These are phyloP conservation scores for Fusarium globosum DNA, from an alignment of 2,329 filamentous ascomycete species.

Conservation along the genomic window DNA sequence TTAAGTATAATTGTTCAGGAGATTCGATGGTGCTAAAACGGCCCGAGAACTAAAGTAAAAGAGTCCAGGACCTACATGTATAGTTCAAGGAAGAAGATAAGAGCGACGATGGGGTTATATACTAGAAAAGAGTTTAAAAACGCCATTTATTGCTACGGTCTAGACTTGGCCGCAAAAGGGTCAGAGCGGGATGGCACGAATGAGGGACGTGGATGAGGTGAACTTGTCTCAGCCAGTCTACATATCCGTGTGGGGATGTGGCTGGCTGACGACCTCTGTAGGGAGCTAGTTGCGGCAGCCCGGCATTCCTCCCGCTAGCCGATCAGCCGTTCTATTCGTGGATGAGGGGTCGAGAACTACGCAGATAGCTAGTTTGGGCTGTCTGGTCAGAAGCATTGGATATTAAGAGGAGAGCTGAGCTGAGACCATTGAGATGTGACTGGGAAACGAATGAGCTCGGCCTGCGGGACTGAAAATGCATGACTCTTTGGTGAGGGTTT, in stretches of 20 bases:
- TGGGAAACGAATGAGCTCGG: accelerated
- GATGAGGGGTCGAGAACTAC: not conserved
- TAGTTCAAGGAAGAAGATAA: not conserved
- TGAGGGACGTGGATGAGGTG: not conserved
- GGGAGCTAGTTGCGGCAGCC: not conserved
- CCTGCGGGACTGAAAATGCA: no score
- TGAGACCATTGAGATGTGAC: accelerated
- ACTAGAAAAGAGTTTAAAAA: accelerated
- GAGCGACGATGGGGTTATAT: not conserved
- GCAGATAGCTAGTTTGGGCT: not conserved
- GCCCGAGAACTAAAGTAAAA: no score
- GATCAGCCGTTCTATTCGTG: not conserved
- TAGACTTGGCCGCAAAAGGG: not conserved
- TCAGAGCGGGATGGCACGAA: not conserved
- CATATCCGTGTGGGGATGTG: not conserved
- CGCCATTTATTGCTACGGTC: not conserved
- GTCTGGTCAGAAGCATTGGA: no score
- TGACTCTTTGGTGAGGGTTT: not conserved
- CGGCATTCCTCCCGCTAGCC: not conserved
- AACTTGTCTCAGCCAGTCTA: not conserved
- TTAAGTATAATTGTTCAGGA: accelerated
- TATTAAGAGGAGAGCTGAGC: not conserved
- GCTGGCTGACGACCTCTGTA: not conserved
- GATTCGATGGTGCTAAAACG: accelerated
- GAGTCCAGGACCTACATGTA: no score